Evolutionary conservation across 2,329 filamentous ascomycete species (phyloP), one percentile per base, ranked within the genome.

Genomic region (Cytospora leucostoma): DNA sequence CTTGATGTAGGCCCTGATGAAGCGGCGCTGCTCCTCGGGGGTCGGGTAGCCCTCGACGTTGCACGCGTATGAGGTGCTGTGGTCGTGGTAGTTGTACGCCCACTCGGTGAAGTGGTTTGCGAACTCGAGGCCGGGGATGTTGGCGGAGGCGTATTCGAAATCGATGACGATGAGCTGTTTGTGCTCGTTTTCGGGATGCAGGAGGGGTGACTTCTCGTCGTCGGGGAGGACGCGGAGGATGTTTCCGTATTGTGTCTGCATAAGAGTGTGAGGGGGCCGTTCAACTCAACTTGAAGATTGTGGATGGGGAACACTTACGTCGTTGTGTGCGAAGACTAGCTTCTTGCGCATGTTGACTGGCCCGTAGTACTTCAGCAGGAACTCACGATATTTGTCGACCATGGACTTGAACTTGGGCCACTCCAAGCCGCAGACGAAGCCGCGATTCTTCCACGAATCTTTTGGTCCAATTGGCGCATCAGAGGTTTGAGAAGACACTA

Each of bases 71-170:
- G 92, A 80, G 37, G 77, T 78, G 34, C 80, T 78, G 3, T 85
- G 76, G 72, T 95, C 88, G 73, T 97, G 93, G 76, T 99, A 99
- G 77, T 99, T 94, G 81, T 98, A 98, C 70, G 92, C 91, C 95
- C 95, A 99, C 77, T 99, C 95, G 1, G 92, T 91, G 76, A 99
- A 99, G 76, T 99, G 95, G 74, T 99, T 99, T 63, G 93, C 95
- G 74, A 99, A 98, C 75, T 99, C 95, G 17, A 92, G 82, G 1
- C 93, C 95, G 0, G 87, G 88, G 0, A 88, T 82, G 73, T 98
- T 99, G 63, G 94, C 93, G 2, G 89, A 93, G 1, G 95, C 91
- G 73, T 99, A 99, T 73, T 99, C 95, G 71, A 99, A 99, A 74
- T 99, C 95, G 71, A 99, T 99, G 67, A 99, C 95, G 17, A 98